Evolutionary conservation across 1,139 yeast species (phyloP).

Genomic region (Chernovozyma aurita): DNA sequence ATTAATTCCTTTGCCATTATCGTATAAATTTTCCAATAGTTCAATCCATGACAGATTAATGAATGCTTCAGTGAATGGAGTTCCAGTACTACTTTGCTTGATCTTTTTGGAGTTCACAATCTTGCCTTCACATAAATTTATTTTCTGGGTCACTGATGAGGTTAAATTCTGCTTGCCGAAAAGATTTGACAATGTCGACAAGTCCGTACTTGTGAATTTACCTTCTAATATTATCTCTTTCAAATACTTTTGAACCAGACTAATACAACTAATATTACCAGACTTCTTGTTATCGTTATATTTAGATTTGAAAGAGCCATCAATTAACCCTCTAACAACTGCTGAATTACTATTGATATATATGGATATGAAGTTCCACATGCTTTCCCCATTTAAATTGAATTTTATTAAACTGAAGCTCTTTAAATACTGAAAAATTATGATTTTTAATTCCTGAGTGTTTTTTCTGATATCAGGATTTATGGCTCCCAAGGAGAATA

Average conservation of each 20-base stretch:
- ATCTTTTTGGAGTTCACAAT: conserved; percentile 8
- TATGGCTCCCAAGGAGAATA: conserved; percentile 64
- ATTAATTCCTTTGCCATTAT: conserved; percentile 52
- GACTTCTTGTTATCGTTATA: conserved; percentile 48
- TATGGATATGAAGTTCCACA: conserved; percentile 59
- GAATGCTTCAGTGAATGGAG: conserved; percentile 49
- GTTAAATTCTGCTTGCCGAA: conserved; percentile 33
- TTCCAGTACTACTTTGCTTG: conserved; percentile 16
- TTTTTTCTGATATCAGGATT: conserved; percentile 62
- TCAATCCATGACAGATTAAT: conserved; percentile 55
- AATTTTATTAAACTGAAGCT: conserved; percentile 50
- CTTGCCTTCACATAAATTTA: conserved; percentile 8
- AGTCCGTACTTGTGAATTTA: conserved; percentile 39
- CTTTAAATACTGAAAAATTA: conserved; percentile 51
- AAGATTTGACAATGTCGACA: conserved; percentile 38
- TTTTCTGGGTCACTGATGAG: conserved; percentile 8
- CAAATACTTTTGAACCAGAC: conserved; percentile 41
- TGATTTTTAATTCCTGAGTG: conserved; percentile 41
- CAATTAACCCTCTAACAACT: conserved; percentile 49
- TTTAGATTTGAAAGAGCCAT: conserved; percentile 47
- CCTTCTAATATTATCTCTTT: conserved; percentile 40
- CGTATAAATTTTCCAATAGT: conserved; percentile 50
- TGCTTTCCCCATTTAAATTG: conserved; percentile 51
- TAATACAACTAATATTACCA: conserved; percentile 45
- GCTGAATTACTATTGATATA: conserved; percentile 46